Conservation (phyloP, 768 basidiomycete species). For the Boletus vinaceobasis region DNA sequence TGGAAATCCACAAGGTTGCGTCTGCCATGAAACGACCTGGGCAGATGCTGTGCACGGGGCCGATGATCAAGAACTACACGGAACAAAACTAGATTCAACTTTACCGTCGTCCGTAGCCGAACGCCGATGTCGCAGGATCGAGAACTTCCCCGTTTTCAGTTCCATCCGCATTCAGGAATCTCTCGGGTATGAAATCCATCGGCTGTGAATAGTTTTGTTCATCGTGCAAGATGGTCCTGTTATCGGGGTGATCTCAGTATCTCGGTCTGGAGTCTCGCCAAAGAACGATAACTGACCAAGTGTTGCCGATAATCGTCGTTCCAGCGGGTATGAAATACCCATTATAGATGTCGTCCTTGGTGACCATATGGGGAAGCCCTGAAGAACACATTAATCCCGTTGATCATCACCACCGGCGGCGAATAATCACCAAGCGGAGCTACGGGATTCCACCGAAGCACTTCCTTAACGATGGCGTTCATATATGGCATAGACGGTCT, state of each 20-base stretch:
- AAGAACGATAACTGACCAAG: slow-evolving; percentile 40
- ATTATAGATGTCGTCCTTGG: slow-evolving; percentile 29
- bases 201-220: slow-evolving; percentile 33
- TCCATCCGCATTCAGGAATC: slow-evolving; percentile 38
- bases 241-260: slow-evolving; percentile 4
- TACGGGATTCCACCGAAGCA: slow-evolving; percentile 32
- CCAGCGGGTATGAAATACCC: slow-evolving; percentile 34
- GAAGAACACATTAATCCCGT: slow-evolving; percentile 8
- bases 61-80: not conserved
- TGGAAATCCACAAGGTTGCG: slow-evolving; percentile 35
- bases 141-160: slow-evolving; percentile 30
- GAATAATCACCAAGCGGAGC: slow-evolving; percentile 31
- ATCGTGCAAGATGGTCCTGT: slow-evolving; percentile 40
- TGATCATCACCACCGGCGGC: slow-evolving; percentile 8
- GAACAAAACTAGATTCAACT: not conserved
- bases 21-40: slow-evolving; percentile 46
- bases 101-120: slow-evolving; percentile 38
- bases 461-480: slow-evolving; percentile 30
- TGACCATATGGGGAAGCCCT: slow-evolving; percentile 34
- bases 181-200: slow-evolving; percentile 35
- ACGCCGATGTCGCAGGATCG: slow-evolving; percentile 30
- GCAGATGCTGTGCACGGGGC: slow-evolving; percentile 29
- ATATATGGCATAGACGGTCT: slow-evolving; percentile 26
- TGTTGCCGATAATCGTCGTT: slow-evolving; percentile 56
- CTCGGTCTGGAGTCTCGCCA: not conserved